These are phyloP conservation scores for Leishmania gerbilli DNA, from an alignment of 208 protist species.

Conservation along the genomic window DNA sequence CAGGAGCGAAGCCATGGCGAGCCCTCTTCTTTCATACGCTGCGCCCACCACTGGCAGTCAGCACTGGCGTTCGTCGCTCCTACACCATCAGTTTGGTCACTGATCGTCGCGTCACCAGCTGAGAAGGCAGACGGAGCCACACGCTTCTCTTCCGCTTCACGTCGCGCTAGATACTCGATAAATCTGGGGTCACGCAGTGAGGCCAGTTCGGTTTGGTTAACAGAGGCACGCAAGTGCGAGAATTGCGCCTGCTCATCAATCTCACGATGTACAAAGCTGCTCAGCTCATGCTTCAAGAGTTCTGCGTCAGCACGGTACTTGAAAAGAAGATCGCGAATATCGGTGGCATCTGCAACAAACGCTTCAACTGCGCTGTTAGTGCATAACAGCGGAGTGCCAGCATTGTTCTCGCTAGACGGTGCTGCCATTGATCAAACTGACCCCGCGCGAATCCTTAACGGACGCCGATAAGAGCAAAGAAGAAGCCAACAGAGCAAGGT, in stretches of 20 bases:
- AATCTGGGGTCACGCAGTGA: constrained; percentile 13
- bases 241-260: constrained; percentile 26
- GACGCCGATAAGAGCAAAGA: neutral
- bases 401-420: neutral
- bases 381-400: neutral
- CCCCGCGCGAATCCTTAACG: neutral
- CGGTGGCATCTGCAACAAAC: constrained; percentile 17
- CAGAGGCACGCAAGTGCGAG: constrained; percentile 18
- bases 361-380: neutral
- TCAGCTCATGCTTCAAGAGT: constrained; percentile 8
- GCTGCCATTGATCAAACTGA: neutral
- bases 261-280: constrained; percentile 21
- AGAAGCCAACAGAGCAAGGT: neutral
- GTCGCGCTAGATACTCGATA: constrained; percentile 12
- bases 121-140: neutral
- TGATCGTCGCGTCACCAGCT: neutral
- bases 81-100: neutral
- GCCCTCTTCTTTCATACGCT: neutral
- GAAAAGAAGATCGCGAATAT: constrained; percentile 21
- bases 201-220: constrained; percentile 14
- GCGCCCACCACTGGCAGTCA: constrained; percentile 2
- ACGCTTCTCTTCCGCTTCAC: neutral
- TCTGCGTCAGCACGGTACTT: constrained; percentile 10
- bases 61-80: neutral
- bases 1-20: constrained; percentile 4